A percentile compares a stretch with the other conserved stretches of the same genome.
Evolutionary conservation across 2,329 filamentous ascomycete genomes (phyloP).

Genomic region (Cercospora janseana): DNA sequence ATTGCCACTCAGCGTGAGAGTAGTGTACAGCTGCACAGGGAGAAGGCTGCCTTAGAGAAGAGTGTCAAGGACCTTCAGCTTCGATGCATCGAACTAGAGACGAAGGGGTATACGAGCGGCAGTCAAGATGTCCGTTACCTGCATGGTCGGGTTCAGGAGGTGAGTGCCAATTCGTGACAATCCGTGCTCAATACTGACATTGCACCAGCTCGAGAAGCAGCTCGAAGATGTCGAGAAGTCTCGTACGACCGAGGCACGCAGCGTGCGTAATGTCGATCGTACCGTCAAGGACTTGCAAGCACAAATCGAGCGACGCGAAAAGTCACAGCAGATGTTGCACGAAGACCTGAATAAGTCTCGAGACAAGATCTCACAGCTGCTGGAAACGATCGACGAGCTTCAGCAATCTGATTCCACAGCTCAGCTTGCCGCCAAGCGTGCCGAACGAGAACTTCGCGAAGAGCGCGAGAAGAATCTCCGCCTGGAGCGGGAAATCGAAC

Average conservation of each 20-base stretch:
- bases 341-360: conserved; percentile 83
- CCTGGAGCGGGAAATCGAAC: conserved; percentile 82
- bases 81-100: conserved; percentile 87
- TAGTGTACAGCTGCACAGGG: conserved; percentile 77
- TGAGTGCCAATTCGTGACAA: conserved; percentile 52
- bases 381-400: conserved; percentile 88
- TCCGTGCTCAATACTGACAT: conserved; percentile 12
- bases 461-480: conserved; percentile 77
- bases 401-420: conserved; percentile 80
- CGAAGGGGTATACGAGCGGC: conserved; percentile 90
- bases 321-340: conserved; percentile 71
- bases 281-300: conserved; percentile 88
- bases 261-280: conserved; percentile 87
- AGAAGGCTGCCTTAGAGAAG: conserved; percentile 88
- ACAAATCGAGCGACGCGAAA: conserved; percentile 91
- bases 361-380: conserved; percentile 85
- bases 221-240: conserved; percentile 82
- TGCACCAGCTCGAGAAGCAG: conserved; percentile 51
- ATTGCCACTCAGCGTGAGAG: conserved; percentile 81
- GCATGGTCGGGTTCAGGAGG: conserved; percentile 92
- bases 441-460: conserved; percentile 85
- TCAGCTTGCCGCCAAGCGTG: conserved; percentile 77
- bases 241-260: conserved; percentile 77
- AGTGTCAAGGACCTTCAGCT: conserved; percentile 86
- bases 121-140: conserved; percentile 95